These are phyloP conservation scores for Remersonia thermophila DNA, from an alignment of 2,329 filamentous ascomycete genomes.

Conservation along the genomic window DNA sequence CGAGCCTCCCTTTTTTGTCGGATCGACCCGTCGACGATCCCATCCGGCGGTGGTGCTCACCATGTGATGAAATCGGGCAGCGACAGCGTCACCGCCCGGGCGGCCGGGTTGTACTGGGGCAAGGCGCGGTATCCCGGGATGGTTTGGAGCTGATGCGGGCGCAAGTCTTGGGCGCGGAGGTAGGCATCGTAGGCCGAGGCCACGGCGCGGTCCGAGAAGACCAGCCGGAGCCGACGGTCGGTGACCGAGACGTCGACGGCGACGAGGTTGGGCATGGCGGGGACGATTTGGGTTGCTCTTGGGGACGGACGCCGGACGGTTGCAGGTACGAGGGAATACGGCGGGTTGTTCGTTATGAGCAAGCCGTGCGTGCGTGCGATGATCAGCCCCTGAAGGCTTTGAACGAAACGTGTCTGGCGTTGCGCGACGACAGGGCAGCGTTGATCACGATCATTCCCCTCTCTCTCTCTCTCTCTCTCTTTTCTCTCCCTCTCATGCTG, in stretches of 20 bases:
- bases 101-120: conserved; percentile 8
- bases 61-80: conserved; percentile 18
- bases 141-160: conserved; percentile 7
- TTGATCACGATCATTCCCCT: no score
- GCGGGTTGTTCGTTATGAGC: no score
- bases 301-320: no score
- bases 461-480: no score
- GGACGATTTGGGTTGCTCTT: no score
- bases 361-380: no score
- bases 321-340: no score
- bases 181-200: conserved; percentile 16
- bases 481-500: no score
- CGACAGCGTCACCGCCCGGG: conserved; percentile 15
- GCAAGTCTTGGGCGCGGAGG: conserved; percentile 14
- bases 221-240: conserved; percentile 15
- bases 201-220: conserved; percentile 17
- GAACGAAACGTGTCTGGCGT: no score
- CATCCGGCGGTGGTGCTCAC: background rate
- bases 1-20: background rate
- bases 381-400: no score
- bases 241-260: conserved; percentile 17
- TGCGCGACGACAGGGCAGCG: no score
- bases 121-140: conserved; percentile 13
- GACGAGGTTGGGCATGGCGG: conserved; percentile 15
- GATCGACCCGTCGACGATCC: background rate